phyloP scores from a whole-genome alignment of 148 eudicot genomes.

The Mesembryanthemum crystallinum region DNA sequence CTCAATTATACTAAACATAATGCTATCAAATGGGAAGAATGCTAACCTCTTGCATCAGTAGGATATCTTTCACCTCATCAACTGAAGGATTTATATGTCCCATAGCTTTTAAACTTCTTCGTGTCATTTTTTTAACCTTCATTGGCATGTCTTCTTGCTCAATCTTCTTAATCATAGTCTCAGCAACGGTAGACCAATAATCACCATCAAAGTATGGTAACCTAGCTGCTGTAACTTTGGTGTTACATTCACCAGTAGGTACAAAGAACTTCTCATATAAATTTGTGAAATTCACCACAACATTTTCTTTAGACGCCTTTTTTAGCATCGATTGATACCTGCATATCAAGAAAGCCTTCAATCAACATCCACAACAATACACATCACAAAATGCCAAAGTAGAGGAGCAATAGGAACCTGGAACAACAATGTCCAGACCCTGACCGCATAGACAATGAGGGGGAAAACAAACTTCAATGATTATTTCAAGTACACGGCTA shows the following conservation, averaged over 20 bases:
- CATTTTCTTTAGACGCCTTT: constrained; percentile 60
- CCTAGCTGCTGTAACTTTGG: constrained; percentile 73
- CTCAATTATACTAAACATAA: not conserved
- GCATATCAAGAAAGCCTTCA: constrained; percentile 12
- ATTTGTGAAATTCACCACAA: constrained; percentile 62
- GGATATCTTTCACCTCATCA: constrained; percentile 58
- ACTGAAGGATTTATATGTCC: constrained; percentile 60
- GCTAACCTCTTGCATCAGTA: constrained; percentile 76
- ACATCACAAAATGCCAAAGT: constrained; percentile 1
- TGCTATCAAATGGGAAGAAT: constrained; percentile 4
- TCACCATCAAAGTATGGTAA: constrained; percentile 91
- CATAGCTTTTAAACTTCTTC: constrained; percentile 61
- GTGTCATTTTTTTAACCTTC: constrained; percentile 46
- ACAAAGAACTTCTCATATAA: constrained; percentile 67
- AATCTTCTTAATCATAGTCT: constrained; percentile 47
- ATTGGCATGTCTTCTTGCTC: constrained; percentile 45
- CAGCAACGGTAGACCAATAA: constrained; percentile 74
- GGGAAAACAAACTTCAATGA: too few relatives aligned
- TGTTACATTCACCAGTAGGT: constrained; percentile 44
- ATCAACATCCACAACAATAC: constrained; percentile 2
- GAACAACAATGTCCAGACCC: constrained; percentile 1
- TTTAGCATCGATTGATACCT: constrained; percentile 82
- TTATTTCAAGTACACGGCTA: not conserved
- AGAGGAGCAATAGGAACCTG: not conserved
- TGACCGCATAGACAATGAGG: not conserved